Conservation (phyloP, 2,329 filamentous ascomycete species). For the Chalaropsis ovoidea region DNA sequence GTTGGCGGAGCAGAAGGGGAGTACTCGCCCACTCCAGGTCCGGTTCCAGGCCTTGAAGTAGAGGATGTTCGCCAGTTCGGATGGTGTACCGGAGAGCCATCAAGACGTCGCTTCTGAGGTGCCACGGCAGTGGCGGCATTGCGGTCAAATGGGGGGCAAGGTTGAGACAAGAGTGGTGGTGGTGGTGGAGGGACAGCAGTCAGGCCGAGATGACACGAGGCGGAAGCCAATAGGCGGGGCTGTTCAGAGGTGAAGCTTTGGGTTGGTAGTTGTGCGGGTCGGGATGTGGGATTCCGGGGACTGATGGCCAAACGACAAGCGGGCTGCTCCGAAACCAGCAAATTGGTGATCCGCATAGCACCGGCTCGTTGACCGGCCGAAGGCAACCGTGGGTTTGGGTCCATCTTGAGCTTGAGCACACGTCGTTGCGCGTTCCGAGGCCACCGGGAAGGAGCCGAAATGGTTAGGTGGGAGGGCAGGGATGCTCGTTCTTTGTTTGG, state of each 20-base stretch:
- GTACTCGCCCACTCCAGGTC: not conserved
- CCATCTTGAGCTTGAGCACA: constrained; percentile 15
- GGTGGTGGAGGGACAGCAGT: not conserved
- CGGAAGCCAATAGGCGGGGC: not conserved
- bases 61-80: not conserved
- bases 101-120: constrained; percentile 12
- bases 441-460: constrained; percentile 8
- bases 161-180: not conserved
- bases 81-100: not conserved
- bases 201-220: too few relatives aligned
- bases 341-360: constrained; percentile 19
- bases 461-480: constrained; percentile 3
- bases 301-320: not conserved
- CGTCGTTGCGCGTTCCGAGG: constrained; percentile 8
- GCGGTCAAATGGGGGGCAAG: not conserved
- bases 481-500: not conserved
- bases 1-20: not conserved
- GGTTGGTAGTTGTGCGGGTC: not conserved
- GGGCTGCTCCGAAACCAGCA: constrained; percentile 6
- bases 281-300: not conserved
- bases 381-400: not conserved
- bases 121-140: not conserved
- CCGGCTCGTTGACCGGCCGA: constrained; percentile 2
- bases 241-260: not conserved
- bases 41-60: not conserved